Percentiles rank a stretch among this genome's conserved stretches.
Evolutionary conservation across 148 eudicot genomes (phyloP).

Genomic region (Camellia lanceoleosa): DNA sequence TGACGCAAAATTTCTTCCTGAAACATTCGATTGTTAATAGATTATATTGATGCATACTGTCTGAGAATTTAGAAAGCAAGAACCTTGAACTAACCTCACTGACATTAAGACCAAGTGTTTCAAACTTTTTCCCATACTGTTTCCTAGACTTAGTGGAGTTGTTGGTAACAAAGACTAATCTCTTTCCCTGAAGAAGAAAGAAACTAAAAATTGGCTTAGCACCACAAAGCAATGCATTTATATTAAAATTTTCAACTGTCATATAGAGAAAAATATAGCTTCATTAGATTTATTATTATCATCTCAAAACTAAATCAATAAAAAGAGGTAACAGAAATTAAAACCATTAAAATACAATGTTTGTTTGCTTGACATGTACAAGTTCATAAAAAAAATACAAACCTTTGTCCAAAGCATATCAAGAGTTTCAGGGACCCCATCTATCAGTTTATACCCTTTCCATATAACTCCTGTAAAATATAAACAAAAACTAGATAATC

Average conservation of each 20-base stretch:
- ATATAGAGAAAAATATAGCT: background rate
- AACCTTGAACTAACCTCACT: constrained; percentile 57
- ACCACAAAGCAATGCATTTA: constrained; percentile 10
- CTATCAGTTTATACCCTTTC: constrained; percentile 93
- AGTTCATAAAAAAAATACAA: constrained; percentile 11
- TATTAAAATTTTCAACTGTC: background rate
- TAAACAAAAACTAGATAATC: constrained; percentile 4
- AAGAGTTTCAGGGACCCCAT: constrained; percentile 90
- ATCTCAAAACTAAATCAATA: background rate
- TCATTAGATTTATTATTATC: background rate
- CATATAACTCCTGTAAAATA: constrained; percentile 80
- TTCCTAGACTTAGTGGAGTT: constrained; percentile 98
- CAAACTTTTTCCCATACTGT: constrained; percentile 96
- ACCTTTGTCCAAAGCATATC: constrained; percentile 91
- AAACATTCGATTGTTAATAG: constrained; percentile 24
- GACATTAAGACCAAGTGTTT: constrained; percentile 83
- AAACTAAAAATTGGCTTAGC: constrained; percentile 1
- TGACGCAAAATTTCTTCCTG: constrained; percentile 98
- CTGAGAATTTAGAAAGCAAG: constrained; percentile 7
- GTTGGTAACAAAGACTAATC: constrained; percentile 93
- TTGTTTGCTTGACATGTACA: background rate
- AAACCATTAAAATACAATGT: background rate
- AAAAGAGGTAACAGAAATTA: background rate
- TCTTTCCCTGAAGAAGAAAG: constrained; percentile 65
- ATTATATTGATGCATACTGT: background rate